Evolutionary conservation across 1,284 basidiomycete species (phyloP), one percentile per base, ranked within the genome.

Genomic region (Volvariella volvacea): DNA sequence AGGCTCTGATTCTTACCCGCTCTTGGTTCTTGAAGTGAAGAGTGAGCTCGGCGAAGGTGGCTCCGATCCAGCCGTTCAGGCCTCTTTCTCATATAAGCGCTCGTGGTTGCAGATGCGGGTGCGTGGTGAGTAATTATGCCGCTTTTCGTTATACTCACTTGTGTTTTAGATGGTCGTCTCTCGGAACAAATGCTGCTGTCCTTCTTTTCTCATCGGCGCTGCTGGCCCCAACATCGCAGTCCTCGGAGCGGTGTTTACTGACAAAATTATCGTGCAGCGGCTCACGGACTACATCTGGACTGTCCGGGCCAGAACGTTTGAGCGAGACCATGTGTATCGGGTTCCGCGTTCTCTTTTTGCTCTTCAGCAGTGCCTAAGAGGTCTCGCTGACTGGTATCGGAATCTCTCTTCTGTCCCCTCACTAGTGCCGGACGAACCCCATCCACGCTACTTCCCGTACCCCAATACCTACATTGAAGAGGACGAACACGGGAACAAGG

Each of bases 201-300:
- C 61, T 15, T 52, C 53, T 15, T 56, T 63, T 41, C 42, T 64
- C 22, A 12, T 63, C 4, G 55, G 60, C 6, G 48, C 49, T 3
- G 53, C 50, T 22, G 61, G 61, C 31, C 52, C 60, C 19, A 56
- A 51, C 44, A 39, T 63, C 14, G 43, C 40, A 20, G 44, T 63
- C 28, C 46, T 55, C 2, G 62, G 60, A 19, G 59, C 51, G 28
- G 51, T 64, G 25, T 54, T 53, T 46, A 51, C 56, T 4, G 53
- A 57, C 36, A 45, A 45, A 32, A 37, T 52, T 12, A 54, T 63
- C 15, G 53, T 56, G 20, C 61, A 62, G 47, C 53, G 49, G 4
- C 52, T 62, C 12, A 60, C 60, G 4, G 55, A 60, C 46, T 50
- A 52, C 38, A 39, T 54, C 4, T 55, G 55, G 55, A 31, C 52